Evolutionary conservation across 2,329 filamentous ascomycete genomes (phyloP).

Genomic region (Aspergillus thermomutatus): DNA sequence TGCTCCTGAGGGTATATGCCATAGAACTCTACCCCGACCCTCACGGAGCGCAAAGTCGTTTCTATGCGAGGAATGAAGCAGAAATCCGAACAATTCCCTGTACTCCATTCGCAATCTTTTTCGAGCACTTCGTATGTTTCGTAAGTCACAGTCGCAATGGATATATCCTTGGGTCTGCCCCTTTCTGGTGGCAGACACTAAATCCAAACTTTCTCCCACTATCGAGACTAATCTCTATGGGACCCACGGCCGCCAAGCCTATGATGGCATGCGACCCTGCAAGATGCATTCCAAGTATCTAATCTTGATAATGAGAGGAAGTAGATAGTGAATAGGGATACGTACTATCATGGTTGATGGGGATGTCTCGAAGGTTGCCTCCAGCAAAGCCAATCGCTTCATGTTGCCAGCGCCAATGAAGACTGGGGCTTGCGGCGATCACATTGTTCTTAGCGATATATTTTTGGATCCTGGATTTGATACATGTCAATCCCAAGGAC

Average conservation of each 20-base stretch:
- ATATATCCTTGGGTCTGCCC: background rate
- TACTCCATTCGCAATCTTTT: no score
- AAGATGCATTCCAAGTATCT: background rate
- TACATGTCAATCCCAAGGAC: background rate
- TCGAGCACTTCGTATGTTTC: no score
- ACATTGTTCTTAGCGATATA: background rate
- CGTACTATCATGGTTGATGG: background rate
- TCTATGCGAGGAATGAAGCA: no score
- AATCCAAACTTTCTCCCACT: background rate
- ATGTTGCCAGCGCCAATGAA: no score
- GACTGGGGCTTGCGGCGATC: background rate
- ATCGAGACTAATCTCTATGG: background rate
- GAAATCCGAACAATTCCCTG: no score
- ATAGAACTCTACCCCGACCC: no score
- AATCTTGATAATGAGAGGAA: background rate
- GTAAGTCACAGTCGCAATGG: no score
- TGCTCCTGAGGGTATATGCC: background rate
- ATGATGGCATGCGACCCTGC: background rate
- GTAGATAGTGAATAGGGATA: background rate
- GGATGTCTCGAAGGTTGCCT: background rate
- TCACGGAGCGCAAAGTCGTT: no score
- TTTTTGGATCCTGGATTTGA: background rate
- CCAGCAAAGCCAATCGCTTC: background rate
- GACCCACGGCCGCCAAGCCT: background rate
- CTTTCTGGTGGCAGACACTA: background rate